Evolutionary conservation across 2,329 filamentous ascomycete species (phyloP).

Genomic region (Akanthomyces uredinophilus): DNA sequence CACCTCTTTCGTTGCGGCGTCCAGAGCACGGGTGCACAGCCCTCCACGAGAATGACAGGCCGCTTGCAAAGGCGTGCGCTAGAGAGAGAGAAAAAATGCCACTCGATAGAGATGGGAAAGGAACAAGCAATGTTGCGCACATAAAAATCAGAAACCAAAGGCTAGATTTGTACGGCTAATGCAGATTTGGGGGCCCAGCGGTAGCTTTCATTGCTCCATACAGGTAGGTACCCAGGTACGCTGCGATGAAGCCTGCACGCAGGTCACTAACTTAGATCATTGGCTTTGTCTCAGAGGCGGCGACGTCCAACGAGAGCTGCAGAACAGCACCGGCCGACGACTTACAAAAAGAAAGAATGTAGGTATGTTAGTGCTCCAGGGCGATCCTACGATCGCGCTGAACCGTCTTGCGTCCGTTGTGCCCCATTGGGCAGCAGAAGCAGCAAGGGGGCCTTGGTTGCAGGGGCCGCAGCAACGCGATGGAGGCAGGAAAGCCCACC

Average conservation of each 20-base stretch:
- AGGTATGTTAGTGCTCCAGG: not conserved
- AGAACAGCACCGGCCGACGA: not conserved
- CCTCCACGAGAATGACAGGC: not conserved
- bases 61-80: not conserved
- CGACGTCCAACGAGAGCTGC: not conserved
- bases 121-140: not conserved
- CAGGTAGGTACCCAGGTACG: not conserved
- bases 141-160: not conserved
- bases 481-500: not conserved
- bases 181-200: not conserved
- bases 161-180: not conserved
- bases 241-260: not conserved
- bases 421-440: constrained; percentile 3
- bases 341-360: not conserved
- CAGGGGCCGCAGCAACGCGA: not conserved
- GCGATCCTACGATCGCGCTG: constrained; percentile 9
- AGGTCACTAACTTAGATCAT: not conserved
- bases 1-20: not conserved
- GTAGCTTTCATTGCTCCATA: no score
- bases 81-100: not conserved
- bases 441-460: not conserved
- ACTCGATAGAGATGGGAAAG: not conserved
- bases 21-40: constrained; percentile 1
- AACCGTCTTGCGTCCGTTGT: not conserved
- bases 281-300: not conserved